Evolutionary conservation across 2,329 filamentous ascomycete genomes (phyloP).

Genomic region (Fusarium algeriense): DNA sequence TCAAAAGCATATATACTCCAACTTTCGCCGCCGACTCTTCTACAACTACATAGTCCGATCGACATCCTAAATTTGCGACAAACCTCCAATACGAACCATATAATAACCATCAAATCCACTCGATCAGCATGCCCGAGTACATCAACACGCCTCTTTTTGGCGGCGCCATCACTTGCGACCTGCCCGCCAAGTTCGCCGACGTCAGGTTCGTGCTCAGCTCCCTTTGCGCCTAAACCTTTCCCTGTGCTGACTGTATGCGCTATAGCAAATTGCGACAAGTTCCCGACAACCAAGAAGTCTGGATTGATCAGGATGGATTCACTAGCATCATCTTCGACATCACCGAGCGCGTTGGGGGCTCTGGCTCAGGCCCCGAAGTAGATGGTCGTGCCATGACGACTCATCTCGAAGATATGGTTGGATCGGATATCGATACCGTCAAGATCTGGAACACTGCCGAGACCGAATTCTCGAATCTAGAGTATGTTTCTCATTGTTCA

Average conservation of each 20-base stretch:
- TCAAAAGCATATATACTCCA: conserved; percentile 7
- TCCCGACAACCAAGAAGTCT: conserved; percentile 92
- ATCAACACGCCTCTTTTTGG: conserved; percentile 74
- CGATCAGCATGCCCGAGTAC: conserved; percentile 64
- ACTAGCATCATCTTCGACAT: conserved; percentile 93
- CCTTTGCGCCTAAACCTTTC: conserved; percentile 19
- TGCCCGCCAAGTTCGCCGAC: conserved; percentile 77
- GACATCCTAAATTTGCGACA: conserved; percentile 16
- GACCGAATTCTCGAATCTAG: conserved; percentile 68
- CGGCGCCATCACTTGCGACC: conserved; percentile 76
- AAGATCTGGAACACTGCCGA: conserved; percentile 75
- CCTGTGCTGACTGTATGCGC: conserved; percentile 18
- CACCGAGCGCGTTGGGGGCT: conserved; percentile 78
- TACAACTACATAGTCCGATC: conserved; percentile 6
- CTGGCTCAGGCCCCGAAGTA: conserved; percentile 67
- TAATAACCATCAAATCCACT: not conserved
- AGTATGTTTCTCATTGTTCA: conserved; percentile 55
- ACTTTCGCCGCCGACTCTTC: not conserved
- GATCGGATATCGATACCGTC: conserved; percentile 71
- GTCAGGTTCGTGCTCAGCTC: conserved; percentile 67
- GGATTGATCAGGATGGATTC: conserved; percentile 84
- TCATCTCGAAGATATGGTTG: conserved; percentile 77
- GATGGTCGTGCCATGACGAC: conserved; percentile 78
- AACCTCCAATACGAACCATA: not conserved
- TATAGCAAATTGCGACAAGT: conserved; percentile 78